These are phyloP conservation scores for Emmonsia crescens DNA, from an alignment of 2,329 filamentous ascomycete species.

Conservation along the genomic window DNA sequence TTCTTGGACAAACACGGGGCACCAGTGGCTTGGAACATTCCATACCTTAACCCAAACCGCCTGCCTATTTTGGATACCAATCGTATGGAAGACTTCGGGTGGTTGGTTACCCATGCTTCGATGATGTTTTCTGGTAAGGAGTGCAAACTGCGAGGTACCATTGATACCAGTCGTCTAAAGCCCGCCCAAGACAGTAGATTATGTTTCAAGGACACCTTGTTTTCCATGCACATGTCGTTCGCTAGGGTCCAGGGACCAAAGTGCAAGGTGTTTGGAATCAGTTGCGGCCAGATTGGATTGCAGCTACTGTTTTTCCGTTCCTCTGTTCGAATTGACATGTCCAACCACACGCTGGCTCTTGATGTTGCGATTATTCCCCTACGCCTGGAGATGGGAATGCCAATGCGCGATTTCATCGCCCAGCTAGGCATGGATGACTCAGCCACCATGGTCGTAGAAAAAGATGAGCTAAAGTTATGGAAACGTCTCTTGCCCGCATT, in stretches of 20 bases:
- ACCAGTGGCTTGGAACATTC: constrained; percentile 16
- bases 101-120: constrained; percentile 14
- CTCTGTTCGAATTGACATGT: constrained; percentile 19
- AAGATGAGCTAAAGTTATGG: constrained; percentile 23
- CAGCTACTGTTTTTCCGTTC: constrained; percentile 19
- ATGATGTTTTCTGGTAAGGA: constrained; percentile 16
- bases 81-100: constrained; percentile 10
- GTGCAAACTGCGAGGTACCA: constrained; percentile 8
- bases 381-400: constrained; percentile 7
- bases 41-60: constrained; percentile 15
- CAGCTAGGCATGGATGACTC: background rate
- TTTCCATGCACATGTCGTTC: constrained; percentile 18
- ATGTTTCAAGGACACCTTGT: constrained; percentile 21
- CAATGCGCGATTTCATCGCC: constrained; percentile 5
- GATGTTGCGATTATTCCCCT: constrained; percentile 26
- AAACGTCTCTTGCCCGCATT: constrained; percentile 22
- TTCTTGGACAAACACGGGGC: constrained; percentile 1
- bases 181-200: constrained; percentile 8
- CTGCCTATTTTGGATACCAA: constrained; percentile 16
- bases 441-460: constrained; percentile 14
- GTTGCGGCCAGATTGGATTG: constrained; percentile 6
- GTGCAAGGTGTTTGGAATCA: constrained; percentile 13
- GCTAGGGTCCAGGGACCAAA: constrained; percentile 11
- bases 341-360: constrained; percentile 19
- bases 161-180: constrained; percentile 1